These are phyloP conservation scores for Carex littledalei DNA, from an alignment of 176 grass and related monocot species.

Conservation along the genomic window DNA sequence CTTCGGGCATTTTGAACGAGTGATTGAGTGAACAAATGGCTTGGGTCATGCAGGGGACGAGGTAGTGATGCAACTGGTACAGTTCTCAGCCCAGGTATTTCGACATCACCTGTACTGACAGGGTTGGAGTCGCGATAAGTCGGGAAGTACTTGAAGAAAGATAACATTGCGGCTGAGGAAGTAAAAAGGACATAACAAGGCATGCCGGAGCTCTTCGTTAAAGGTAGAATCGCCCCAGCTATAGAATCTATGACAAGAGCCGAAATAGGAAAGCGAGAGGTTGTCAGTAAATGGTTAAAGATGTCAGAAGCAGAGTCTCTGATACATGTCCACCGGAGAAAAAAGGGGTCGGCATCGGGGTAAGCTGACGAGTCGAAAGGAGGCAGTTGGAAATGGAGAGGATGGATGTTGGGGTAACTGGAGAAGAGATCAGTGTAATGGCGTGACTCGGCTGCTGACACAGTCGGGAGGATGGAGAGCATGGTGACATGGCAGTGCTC, in stretches of 20 bases:
- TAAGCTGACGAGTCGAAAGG: slow-evolving; percentile 21
- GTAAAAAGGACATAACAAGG: slow-evolving; percentile 49
- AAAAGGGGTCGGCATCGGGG: slow-evolving; percentile 41
- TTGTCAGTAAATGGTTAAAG: slow-evolving; percentile 26
- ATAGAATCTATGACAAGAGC: slow-evolving; percentile 36
- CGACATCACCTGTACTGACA: slow-evolving; percentile 31
- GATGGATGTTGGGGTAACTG: slow-evolving; percentile 30
- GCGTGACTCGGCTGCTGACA: slow-evolving; percentile 47
- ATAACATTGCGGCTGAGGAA: slow-evolving; percentile 50
- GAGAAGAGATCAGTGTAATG: slow-evolving; percentile 28
- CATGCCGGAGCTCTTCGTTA: slow-evolving; percentile 10
- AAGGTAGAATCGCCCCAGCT: slow-evolving; percentile 30
- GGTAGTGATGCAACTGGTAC: slow-evolving; percentile 25
- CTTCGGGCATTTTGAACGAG: slow-evolving; percentile 38
- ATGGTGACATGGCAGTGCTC: slow-evolving; percentile 48
- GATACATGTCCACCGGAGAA: slow-evolving; percentile 36
- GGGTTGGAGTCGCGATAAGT: slow-evolving; percentile 20
- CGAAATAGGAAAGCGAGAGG: slow-evolving; percentile 14
- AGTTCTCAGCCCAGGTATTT: slow-evolving; percentile 28
- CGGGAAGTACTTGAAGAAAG: slow-evolving; percentile 35
- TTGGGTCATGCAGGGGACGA: slow-evolving; percentile 19
- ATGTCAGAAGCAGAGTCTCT: slow-evolving; percentile 39
- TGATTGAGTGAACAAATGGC: slow-evolving; percentile 44
- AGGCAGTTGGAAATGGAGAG: slow-evolving; percentile 30
- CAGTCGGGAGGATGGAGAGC: slow-evolving; percentile 32